Base-by-base conservation (phyloP, 116 monocot species). In the Trichopus zeylanicus region DNA sequence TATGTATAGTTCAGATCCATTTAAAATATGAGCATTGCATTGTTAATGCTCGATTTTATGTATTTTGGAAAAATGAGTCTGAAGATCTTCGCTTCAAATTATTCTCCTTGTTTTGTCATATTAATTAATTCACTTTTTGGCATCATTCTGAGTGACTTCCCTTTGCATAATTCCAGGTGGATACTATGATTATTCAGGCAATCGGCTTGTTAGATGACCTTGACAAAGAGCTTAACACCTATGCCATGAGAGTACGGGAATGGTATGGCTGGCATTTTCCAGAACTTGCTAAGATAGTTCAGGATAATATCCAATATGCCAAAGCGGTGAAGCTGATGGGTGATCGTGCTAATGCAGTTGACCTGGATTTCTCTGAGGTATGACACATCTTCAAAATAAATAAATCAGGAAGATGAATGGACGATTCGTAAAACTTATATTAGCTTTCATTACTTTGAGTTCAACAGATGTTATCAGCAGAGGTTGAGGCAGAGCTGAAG, bases 181-280 rank as follows among this genome's bases (percentile, higher is more conserved):
- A 97, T 68, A 90, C 91, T 19, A 97, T 97, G 95, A 80, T 97
- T 54, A 74, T 90, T 70, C 90, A 97, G 48, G 95, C 95, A 34
- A 97, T 97, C 70, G 90, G 95, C 3, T 78, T 97, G 53, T 68
- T 97, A 48, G 95, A 97, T 80, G 95, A 97, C 73, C 84, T 97
- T 62, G 95, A 97, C 66, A 97, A 90, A 54, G 95, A 97, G 56
- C 72, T 97, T 6, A 97, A 97, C 53, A 90, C 91, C 9, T 97
- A 97, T 53, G 95, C 95, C 2, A 97, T 97, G 95, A 87, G 95
- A 70, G 91, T 97, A 56, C 91, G 91, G 30, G 95, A 97, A 55
- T 97, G 95, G 95, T 90, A 97, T 72, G 95, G 95, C 0, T 97
- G 95, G 95, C 91, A 97, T 69, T 97, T 97, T 74, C 91, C 95